Evolutionary conservation across 495 filamentous ascomycete genomes (phyloP), one percentile per base, ranked within the genome.

Genomic region (Polyplosphaeria fusca): DNA sequence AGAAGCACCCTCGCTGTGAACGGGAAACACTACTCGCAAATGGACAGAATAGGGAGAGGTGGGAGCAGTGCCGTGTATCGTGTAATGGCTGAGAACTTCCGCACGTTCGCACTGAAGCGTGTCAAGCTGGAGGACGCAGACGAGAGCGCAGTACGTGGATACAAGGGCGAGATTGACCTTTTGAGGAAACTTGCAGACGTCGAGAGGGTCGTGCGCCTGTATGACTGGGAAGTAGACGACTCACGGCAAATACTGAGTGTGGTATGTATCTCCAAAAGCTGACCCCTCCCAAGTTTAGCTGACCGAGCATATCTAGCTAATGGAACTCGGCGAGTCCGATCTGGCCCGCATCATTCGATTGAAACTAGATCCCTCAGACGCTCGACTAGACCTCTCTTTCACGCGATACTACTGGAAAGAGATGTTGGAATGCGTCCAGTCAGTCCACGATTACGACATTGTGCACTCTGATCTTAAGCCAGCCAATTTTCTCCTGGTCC

Each of bases 391-490:
- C 67, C 77, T 87, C 9, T 86, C 84, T 45, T 97, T 96, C 63
- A 87, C 91, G n/a, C 86, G 93, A 7, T 89, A 89, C 72, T 95
- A 95, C 75, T 98, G 93, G 93, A 89, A 91, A 66, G 93, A 98
- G 73, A 97, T 98, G 94, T 86, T 98, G 3, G 89, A 94, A 65
- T 98, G 93, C 70, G 85, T 98, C 3, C 80, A 87, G 47, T 80
- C 91, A 2, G 90, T 98, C 0, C 93, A 98, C 67, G 78, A 84
- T 0, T 75, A 84, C 62, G 91, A 95, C 68, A 89, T 98, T 46
- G 91, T 98, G 11, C 93, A 98, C 70, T 94, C 88, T 1, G 93
- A 98, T 67, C 78, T 98, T 26, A 98, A 98, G 66, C 93, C 93
- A 1, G 90, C 91, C 55, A 98, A 77, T 59, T 76, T 80, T 43